Evolutionary conservation across 2,329 filamentous ascomycete genomes (phyloP).

Genomic region (Magnaporthiopsis rhizophila): DNA sequence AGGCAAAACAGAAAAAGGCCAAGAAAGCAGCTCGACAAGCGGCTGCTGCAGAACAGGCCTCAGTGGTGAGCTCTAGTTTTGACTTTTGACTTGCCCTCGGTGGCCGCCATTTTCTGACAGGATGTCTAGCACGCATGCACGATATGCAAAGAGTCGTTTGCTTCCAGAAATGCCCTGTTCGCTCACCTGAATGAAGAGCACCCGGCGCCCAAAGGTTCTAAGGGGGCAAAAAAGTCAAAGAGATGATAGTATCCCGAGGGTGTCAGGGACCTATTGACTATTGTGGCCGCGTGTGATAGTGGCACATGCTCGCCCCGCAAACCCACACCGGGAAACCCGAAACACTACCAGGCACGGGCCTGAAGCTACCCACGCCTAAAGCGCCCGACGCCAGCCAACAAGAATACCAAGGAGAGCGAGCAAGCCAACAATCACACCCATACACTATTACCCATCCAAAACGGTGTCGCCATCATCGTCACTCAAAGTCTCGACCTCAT

Average conservation of each 20-base stretch:
- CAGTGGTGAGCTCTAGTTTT: background rate
- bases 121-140: background rate
- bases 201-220: background rate
- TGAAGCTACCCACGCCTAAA: background rate
- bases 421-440: background rate
- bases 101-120: background rate
- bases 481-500: constrained; percentile 85
- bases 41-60: background rate
- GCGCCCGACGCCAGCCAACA: constrained; percentile 4
- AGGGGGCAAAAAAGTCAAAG: constrained; percentile 7
- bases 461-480: constrained; percentile 49
- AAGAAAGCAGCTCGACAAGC: constrained; percentile 10
- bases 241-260: constrained; percentile 1
- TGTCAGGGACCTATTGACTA: background rate
- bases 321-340: background rate
- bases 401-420: background rate
- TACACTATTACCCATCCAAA: constrained; percentile 15
- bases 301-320: background rate
- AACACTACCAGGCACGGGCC: background rate
- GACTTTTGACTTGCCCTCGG: background rate
- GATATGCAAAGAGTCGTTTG: constrained; percentile 4
- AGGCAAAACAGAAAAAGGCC: constrained; percentile 16
- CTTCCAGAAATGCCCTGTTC: constrained; percentile 8
- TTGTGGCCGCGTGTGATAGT: background rate
- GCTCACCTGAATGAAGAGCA: constrained; percentile 7